Evolutionary conservation across 345 rosid species (phyloP).

Genomic region (Alliaria petiolata): DNA sequence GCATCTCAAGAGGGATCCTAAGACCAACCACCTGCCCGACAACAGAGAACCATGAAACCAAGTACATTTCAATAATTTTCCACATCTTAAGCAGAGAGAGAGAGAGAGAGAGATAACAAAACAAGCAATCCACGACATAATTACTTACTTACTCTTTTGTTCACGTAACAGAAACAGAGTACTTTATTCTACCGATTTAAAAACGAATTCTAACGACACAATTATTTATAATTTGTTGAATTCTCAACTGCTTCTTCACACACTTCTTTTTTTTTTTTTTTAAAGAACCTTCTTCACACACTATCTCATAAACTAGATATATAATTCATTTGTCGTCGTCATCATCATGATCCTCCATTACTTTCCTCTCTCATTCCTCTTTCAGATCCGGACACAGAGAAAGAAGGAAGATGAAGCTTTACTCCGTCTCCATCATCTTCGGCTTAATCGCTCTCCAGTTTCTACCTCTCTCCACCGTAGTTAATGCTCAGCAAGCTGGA

Average conservation of each 20-base stretch:
- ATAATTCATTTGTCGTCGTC: not conserved
- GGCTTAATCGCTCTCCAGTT: slow-evolving; percentile 18
- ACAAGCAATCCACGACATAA: not conserved
- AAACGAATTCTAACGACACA: not conserved
- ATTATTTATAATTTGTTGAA: not conserved
- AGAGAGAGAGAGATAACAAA: not conserved
- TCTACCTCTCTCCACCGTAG: not conserved
- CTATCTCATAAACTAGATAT: slow-evolving; percentile 1
- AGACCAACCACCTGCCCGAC: slow-evolving; percentile 83
- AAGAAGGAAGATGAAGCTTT: slow-evolving; percentile 14
- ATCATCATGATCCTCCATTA: slow-evolving; percentile 16
- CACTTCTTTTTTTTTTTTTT: too few relatives aligned
- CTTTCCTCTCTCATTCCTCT: slow-evolving; percentile 12
- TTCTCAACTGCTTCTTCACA: slow-evolving; percentile 9
- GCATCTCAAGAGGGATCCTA: slow-evolving; percentile 44
- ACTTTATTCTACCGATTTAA: not conserved
- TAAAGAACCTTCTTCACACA: slow-evolving; percentile 8
- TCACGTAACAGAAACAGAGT: not conserved
- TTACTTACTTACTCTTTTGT: not conserved
- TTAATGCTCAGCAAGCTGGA: slow-evolving; percentile 24
- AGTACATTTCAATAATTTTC: slow-evolving; percentile 22
- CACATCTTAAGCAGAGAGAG: slow-evolving; percentile 24
- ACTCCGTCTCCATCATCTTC: slow-evolving; percentile 4
- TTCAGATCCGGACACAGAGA: slow-evolving; percentile 15
- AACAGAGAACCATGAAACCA: slow-evolving; percentile 83